A percentile compares a stretch with the other conserved stretches of the same genome.
Evolutionary conservation across 306 rosid species (phyloP).

Genomic region (Medicago truncatula): DNA sequence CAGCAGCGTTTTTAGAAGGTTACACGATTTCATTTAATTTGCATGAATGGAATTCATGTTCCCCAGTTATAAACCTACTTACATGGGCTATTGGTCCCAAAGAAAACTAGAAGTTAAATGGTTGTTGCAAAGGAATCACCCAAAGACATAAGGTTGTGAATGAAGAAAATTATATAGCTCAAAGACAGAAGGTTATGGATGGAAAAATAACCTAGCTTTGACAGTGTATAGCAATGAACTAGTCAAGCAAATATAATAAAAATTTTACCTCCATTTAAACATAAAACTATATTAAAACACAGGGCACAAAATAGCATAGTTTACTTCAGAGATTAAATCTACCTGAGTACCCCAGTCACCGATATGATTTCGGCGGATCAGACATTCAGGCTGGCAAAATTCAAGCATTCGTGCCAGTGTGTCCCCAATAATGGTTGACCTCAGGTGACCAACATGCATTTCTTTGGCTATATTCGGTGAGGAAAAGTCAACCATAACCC

Average conservation of each 20-base stretch:
- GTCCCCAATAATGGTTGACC: constrained; percentile 93
- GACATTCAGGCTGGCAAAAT: constrained; percentile 68
- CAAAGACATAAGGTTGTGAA: neutral
- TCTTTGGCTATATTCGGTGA: constrained; percentile 91
- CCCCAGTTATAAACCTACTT: neutral
- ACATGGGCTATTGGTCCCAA: constrained; percentile 4
- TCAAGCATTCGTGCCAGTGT: constrained; percentile 85
- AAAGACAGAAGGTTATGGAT: no score
- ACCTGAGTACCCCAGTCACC: constrained; percentile 99
- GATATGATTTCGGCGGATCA: constrained; percentile 78
- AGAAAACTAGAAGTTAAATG: constrained; percentile 10
- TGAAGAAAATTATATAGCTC: no score
- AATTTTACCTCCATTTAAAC: no score
- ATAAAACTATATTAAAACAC: neutral
- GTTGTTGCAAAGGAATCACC: neutral
- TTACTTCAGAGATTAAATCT: neutral
- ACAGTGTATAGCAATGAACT: no score
- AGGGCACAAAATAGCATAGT: neutral
- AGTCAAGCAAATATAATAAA: no score
- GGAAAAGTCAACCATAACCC: constrained; percentile 82
- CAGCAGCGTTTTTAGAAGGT: no score
- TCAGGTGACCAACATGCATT: constrained; percentile 91
- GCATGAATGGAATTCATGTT: neutral
- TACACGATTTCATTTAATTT: neutral
- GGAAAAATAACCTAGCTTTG: no score